phyloP scores from a whole-genome alignment of 345 rosid species.

The sweet orange (Citrus sinensis) region DNA sequence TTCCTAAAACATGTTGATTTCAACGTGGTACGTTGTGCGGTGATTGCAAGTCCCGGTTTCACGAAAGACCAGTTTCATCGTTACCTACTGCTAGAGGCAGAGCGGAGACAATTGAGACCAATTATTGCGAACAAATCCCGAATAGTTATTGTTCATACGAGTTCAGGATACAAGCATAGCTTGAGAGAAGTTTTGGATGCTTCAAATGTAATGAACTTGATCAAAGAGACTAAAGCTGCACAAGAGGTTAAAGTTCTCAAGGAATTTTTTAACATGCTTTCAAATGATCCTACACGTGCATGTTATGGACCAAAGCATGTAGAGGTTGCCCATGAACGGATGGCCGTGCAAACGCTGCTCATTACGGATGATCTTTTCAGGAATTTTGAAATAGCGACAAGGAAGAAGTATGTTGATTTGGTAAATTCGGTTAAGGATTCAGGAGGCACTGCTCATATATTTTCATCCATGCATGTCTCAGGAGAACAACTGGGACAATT shows the following conservation, averaged over 20 bases:
- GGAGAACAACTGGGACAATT: slow-evolving; percentile 86
- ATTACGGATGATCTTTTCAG: slow-evolving; percentile 88
- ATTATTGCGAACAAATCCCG: slow-evolving; percentile 88
- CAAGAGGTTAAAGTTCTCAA: slow-evolving; percentile 53
- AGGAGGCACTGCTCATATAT: too few species aligned
- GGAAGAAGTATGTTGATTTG: slow-evolving; percentile 54
- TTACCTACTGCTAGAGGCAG: slow-evolving; percentile 83
- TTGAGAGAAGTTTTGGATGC: slow-evolving; percentile 80
- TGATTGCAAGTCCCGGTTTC: slow-evolving; percentile 96
- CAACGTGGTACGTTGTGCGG: slow-evolving; percentile 78
- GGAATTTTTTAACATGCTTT: slow-evolving; percentile 85
- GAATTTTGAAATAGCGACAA: slow-evolving; percentile 61
- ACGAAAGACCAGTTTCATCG: slow-evolving; percentile 97
- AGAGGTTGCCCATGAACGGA: slow-evolving; percentile 89
- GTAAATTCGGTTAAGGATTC: too few species aligned
- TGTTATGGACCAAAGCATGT: slow-evolving; percentile 91
- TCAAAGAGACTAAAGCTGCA: slow-evolving; percentile 92
- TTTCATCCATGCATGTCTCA: slow-evolving; percentile 89
- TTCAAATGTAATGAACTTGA: slow-evolving; percentile 77
- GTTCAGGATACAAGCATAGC: slow-evolving; percentile 91
- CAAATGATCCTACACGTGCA: slow-evolving; percentile 79
- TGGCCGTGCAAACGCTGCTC: slow-evolving; percentile 92
- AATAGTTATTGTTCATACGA: slow-evolving; percentile 75
- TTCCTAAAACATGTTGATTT: slow-evolving; percentile 78
- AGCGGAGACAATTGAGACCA: slow-evolving; percentile 72